Base-by-base conservation (phyloP, 2,329 filamentous ascomycete species). In the Fusarium sp. region DNA sequence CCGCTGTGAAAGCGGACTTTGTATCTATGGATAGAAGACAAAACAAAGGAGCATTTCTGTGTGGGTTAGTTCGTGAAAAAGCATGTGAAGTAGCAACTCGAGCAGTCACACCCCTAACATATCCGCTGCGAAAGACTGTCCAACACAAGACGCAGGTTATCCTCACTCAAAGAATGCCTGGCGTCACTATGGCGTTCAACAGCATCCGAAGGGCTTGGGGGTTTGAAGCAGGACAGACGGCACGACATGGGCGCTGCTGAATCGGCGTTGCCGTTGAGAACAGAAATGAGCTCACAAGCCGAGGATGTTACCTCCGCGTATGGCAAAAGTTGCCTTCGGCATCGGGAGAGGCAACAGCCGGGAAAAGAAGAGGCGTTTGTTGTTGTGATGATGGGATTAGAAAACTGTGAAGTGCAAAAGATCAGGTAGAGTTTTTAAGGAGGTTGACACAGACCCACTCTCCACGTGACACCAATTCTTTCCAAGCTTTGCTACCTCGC, bases 391-490 rank as follows among this genome's bases (percentile, higher is more conserved):
- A 40, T 56, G 43, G 41, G 13, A 30, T 62, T 54, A 39, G 23
- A 19, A 46, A 47, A 40, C 25, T 43, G 27, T 48, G 23, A 20
- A 58, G 15, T 62, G 30, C 35, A 47, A 23, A 27, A 54, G 27
- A 33, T 58, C 55, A 72, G 41, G 64, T 63, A 56, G 62, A 68
- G 55, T 55, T 47, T 68, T 61, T 44, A 55, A 52, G 67, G 25
- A 57, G 44, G 32, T 43, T 52, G 22, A 48, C 25, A 54, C 47
- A 65, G 59, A 55, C 17, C 56, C 63, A 54, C 47, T 30, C 8
- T 30, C 64, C 76, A 78, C 76, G 76, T 78, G 70, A 71, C 57
- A 56, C 22, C 7, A 43, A n/a, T 3, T 37, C n/a, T n/a, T 10
- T 35, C 23, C 15, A 47, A 25, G 39, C 23, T 43, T 51, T 22